These are phyloP conservation scores for Adenanthera pavonina DNA, from an alignment of 306 rosid species.

Conservation along the genomic window DNA sequence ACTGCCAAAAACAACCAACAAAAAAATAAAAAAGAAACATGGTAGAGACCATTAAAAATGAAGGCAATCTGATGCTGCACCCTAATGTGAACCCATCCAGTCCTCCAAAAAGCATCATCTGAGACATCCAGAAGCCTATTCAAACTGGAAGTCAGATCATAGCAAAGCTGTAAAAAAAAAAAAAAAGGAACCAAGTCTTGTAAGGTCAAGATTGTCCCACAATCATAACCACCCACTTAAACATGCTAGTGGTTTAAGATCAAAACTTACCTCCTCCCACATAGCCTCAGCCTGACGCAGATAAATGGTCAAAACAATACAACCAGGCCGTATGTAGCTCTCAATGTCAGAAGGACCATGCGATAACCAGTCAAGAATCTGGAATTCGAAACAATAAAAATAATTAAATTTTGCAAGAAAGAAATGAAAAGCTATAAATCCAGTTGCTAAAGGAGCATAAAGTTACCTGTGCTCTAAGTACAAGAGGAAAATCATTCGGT, in stretches of 20 bases:
- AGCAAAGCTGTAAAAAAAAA: conserved; percentile 65
- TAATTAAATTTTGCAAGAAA: conserved; percentile 30
- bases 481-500: conserved; percentile 54
- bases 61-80: conserved; percentile 79
- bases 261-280: conserved; percentile 80
- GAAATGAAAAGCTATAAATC: conserved; percentile 25
- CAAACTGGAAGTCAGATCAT: conserved; percentile 75
- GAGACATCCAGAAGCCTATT: conserved; percentile 73
- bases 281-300: conserved; percentile 68
- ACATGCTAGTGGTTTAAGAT: conserved; percentile 25
- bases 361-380: conserved; percentile 89
- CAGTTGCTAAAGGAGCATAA: conserved; percentile 36
- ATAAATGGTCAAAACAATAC: conserved; percentile 85
- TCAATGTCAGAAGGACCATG: conserved; percentile 87
- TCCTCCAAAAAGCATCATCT: conserved; percentile 76
- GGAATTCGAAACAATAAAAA: conserved; percentile 42
- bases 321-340: conserved; percentile 94
- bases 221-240: conserved; percentile 26
- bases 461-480: conserved; percentile 55
- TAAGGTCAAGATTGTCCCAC: conserved; percentile 30
- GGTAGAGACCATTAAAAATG: conserved; percentile 65
- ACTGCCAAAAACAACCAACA: background rate
- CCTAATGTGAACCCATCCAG: conserved; percentile 87
- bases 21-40: conserved; percentile 25
- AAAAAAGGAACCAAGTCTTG: conserved; percentile 15